Evolutionary conservation across 306 rosid genomes (phyloP), one percentile per base, ranked within the genome.

Genomic region (Cajanus cajan): DNA sequence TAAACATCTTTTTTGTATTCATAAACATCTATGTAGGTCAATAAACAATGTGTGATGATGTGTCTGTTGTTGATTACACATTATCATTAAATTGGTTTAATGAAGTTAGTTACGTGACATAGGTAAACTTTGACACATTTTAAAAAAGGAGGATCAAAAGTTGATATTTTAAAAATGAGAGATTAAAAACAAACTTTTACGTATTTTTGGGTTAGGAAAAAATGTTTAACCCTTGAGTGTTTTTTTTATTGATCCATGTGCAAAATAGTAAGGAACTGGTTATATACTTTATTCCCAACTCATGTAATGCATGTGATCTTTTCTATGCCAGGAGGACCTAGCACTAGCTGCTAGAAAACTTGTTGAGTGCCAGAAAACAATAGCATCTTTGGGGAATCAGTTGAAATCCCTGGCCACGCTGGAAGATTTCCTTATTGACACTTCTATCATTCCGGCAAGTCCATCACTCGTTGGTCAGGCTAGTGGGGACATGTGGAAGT

Each of bases 291-390:
- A 31, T 62, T 31, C 25, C 1, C 7, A 15, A 36, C 55, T 40
- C 28, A 80, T 67, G 61, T 74, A 48, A 80, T 70, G 50, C 44
- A 18, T 79, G 19, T 71, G 54, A 43, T 79, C 9, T 77, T 75
- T 66, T 68, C 55, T 63, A 65, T 88, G 22, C 45, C 88, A 94
- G 97, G 97, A 92, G 88, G 98, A 89, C 81, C 80, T 94, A 77
- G 92, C 88, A 51, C 78, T 92, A 6, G 98, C 98, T 1, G 97
- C 98, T 0, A 94, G 94, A 71, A 94, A 94, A 82, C 97, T 94
- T 54, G 98, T 94, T 0, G 97, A 94, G 80, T 94, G 98, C 85
- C 98, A 94, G 86, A 92, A 92, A 84, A 92, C 98, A 5, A 94
- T 94, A 81, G 98, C 94, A 21, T 94, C 97, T 43, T 89, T 94